Base-by-base conservation (phyloP, 306 rosid species). In the Calophaca sinica region DNA sequence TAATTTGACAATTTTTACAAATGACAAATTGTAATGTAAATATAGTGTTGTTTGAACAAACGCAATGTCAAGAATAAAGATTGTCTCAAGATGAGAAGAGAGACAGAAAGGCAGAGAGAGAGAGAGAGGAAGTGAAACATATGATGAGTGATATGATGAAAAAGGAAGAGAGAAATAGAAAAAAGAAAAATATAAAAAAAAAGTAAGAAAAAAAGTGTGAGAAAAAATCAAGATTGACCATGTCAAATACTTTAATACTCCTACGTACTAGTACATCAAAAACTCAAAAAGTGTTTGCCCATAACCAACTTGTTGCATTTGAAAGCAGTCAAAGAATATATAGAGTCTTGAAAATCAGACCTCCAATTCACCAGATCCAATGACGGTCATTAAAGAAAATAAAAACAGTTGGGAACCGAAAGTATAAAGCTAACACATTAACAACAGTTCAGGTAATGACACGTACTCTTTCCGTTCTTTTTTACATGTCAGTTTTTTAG, bases 291-390 rank as follows among this genome's bases (percentile, higher is more conserved):
- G 44, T 64, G 9, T 28, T 42, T 41, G 10, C 49, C 28, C 55
- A 29, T 28, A 36, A 59, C 8, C 63, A 77, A 52, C 20, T 38
- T 31, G 39, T 38, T 31, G 39, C 52, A 41, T 45, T 32, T 46
- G 61, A 44, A 76, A 67, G 60, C 20, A 50, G 51, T 26, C 14
- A 59, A 49, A 59, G 61, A 15, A 45, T 55, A 62, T 45, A 58
- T 50, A 38, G 2, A 35, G 64, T 52, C 46, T 79, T 55, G 26
- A 72, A 45, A 41, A 45, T 20, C 14, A 57, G 44, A 48, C 53
- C 35, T 68, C 7, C 4, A 58, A 20, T 33, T 35, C 62, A 77
- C 42, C 62, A 2, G 53, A 68, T 77, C 75, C 74, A 66, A 76
- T 13, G 50, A 65, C 41, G 55, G 3, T 46, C 62, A 68, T 46